These are phyloP conservation scores for Penicillium arizonense DNA, from an alignment of 495 filamentous ascomycete genomes.

Conservation along the genomic window DNA sequence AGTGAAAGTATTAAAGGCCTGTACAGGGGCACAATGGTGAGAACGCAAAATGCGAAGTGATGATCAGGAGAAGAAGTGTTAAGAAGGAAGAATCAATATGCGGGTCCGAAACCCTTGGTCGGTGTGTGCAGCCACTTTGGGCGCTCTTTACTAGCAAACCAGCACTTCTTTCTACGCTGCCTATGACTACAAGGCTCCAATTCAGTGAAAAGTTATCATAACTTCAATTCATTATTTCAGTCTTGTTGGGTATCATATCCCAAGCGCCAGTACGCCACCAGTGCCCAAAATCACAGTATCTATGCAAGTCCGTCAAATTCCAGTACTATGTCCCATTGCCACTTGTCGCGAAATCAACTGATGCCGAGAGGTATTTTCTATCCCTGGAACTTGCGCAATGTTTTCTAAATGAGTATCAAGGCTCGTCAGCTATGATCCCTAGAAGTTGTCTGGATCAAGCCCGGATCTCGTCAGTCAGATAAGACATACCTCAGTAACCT, in stretches of 20 bases:
- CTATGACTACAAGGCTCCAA: too few species aligned
- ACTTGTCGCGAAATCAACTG: too few species aligned
- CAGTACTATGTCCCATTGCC: too few species aligned
- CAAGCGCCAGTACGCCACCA: too few species aligned
- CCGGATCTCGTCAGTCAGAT: background rate
- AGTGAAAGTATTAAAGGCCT: constrained; percentile 16
- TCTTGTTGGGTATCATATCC: background rate
- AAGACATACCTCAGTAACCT: constrained; percentile 67
- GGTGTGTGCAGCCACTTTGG: constrained; percentile 15
- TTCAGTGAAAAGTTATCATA: too few species aligned
- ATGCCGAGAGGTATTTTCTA: constrained; percentile 25
- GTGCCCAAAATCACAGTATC: background rate
- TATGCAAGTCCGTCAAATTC: background rate
- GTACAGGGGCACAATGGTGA: constrained; percentile 11
- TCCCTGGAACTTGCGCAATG: constrained; percentile 76
- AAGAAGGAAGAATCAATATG: constrained; percentile 27
- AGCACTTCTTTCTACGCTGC: too few species aligned
- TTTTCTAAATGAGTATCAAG: constrained; percentile 45
- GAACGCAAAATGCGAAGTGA: constrained; percentile 6
- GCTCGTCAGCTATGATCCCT: constrained; percentile 10
- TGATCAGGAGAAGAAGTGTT: constrained; percentile 9
- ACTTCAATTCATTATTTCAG: too few species aligned
- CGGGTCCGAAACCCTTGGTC: constrained; percentile 38
- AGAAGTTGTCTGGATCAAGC: background rate
- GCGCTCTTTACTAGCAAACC: background rate